Conservation (phyloP, 768 basidiomycete genomes). For the Termitomyces sp. region DNA sequence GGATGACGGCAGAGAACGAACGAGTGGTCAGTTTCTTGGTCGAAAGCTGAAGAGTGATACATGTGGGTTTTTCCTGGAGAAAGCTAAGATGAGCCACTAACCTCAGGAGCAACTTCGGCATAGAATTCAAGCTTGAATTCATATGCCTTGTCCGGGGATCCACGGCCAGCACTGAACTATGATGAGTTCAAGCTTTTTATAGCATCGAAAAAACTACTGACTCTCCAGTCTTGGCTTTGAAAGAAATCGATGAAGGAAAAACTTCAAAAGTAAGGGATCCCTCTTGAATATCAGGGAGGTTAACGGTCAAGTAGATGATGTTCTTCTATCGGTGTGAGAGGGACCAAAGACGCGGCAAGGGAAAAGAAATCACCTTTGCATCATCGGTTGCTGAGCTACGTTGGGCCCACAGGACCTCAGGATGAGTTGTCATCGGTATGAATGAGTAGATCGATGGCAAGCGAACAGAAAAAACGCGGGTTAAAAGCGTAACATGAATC, state of each 20-base stretch:
- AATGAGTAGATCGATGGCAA: neutral
- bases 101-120: conserved; percentile 72
- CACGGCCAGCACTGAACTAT: conserved; percentile 26
- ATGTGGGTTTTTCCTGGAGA: neutral
- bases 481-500: conserved; percentile 7
- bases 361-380: conserved; percentile 55
- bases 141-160: conserved; percentile 55
- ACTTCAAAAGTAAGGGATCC: conserved; percentile 55
- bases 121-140: conserved; percentile 74
- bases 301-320: conserved; percentile 78
- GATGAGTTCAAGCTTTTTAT: conserved; percentile 4
- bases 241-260: conserved; percentile 49
- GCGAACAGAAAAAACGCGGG: conserved; percentile 13
- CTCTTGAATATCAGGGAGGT: conserved; percentile 68
- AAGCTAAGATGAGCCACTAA: conserved; percentile 23
- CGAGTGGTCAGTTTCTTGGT: conserved; percentile 60
- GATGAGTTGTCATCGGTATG: conserved; percentile 51
- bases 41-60: conserved; percentile 38
- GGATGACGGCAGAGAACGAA: conserved; percentile 58
- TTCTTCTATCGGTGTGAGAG: conserved; percentile 48
- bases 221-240: conserved; percentile 64
- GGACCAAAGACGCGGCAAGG: conserved; percentile 12
- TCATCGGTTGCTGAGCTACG: conserved; percentile 63
- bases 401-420: conserved; percentile 95
- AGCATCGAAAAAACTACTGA: conserved; percentile 25